Evolutionary conservation across 1,284 basidiomycete species (phyloP).

Genomic region (Tilletia horrida): DNA sequence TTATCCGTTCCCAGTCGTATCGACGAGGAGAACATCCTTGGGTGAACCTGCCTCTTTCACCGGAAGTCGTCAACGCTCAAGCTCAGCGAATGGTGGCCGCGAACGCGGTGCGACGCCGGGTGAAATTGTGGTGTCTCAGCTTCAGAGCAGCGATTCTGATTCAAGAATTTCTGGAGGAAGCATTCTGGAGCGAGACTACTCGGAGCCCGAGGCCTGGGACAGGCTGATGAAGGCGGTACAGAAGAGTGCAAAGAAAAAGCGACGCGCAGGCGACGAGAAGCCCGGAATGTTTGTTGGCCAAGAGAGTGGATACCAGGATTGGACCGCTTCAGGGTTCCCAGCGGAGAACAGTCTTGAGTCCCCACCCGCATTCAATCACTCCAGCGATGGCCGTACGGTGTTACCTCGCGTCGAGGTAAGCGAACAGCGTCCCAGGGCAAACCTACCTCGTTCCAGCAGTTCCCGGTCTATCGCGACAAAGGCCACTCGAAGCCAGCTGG

Average conservation of each 20-base stretch:
- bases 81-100: conserved; percentile 12
- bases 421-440: neutral
- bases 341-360: neutral
- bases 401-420: neutral
- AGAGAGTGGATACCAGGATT: neutral
- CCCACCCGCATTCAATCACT: no score
- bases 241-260: conserved; percentile 45
- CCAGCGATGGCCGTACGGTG: neutral
- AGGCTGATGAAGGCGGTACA: conserved; percentile 50
- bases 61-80: neutral
- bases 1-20: conserved; percentile 47
- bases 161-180: conserved; percentile 52
- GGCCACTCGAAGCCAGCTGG: conserved; percentile 1
- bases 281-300: neutral
- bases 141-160: conserved; percentile 45
- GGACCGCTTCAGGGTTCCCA: neutral
- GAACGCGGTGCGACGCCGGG: neutral
- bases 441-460: neutral
- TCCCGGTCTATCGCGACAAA: conserved; percentile 6
- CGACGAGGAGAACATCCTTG: conserved; percentile 16
- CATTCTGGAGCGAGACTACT: conserved; percentile 49
- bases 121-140: conserved; percentile 13
- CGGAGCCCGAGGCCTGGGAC: conserved; percentile 51
- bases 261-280: conserved; percentile 2
- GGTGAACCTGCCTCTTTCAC: neutral